phyloP scores from a whole-genome alignment of 179 eudicot genomes.

The Silene vulgaris region DNA sequence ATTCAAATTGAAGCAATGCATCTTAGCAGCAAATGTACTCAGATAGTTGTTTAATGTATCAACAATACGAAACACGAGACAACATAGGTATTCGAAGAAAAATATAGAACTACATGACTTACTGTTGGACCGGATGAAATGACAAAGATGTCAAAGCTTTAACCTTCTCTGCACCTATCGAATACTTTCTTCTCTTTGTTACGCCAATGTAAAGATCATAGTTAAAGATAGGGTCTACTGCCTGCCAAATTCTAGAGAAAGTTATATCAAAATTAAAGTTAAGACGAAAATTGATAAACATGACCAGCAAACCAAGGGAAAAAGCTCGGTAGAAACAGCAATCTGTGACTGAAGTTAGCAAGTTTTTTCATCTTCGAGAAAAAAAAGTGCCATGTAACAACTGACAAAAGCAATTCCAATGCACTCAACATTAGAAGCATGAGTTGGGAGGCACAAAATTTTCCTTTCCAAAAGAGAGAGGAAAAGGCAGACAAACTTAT shows the following conservation, averaged over 20 bases:
- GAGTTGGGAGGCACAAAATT: neutral
- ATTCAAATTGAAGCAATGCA: neutral
- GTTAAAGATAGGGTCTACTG: conserved; percentile 33
- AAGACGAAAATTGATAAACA: neutral
- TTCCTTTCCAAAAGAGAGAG: neutral
- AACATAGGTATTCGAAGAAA: neutral
- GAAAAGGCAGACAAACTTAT: neutral
- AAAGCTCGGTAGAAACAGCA: neutral
- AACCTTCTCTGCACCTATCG: conserved; percentile 50
- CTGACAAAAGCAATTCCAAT: neutral
- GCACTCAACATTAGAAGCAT: neutral
- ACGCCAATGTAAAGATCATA: conserved; percentile 64
- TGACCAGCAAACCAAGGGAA: neutral
- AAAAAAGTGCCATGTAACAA: neutral
- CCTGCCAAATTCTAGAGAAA: conserved; percentile 38
- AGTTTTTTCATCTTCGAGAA: neutral
- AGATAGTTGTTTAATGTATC: neutral
- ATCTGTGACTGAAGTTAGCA: neutral
- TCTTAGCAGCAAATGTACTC: neutral
- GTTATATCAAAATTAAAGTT: neutral
- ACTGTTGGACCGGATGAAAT: conserved; percentile 68
- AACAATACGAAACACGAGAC: neutral
- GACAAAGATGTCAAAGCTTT: conserved; percentile 46
- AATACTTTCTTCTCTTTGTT: conserved; percentile 65
- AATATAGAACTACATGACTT: conserved; percentile 26